These are phyloP conservation scores for Boletales sp. DNA, from an alignment of 768 basidiomycete genomes.

Conservation along the genomic window DNA sequence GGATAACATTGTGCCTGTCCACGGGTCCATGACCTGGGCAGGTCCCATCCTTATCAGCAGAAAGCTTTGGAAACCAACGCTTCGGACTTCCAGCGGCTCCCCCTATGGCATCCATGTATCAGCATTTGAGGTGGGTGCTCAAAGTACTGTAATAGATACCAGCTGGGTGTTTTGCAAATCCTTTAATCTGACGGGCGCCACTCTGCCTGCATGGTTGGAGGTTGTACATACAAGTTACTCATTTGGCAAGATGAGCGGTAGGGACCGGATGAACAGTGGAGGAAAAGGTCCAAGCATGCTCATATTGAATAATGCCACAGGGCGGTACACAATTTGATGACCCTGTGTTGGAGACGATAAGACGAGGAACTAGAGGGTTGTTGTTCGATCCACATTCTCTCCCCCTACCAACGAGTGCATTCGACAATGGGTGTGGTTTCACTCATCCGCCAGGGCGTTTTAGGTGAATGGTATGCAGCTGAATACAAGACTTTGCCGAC, in stretches of 20 bases:
- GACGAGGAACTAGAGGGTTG: not conserved
- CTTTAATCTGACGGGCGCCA: too few relatives aligned
- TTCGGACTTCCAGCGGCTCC: too few relatives aligned
- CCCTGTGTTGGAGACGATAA: constrained; percentile 11
- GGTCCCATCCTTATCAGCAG: too few relatives aligned
- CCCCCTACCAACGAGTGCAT: not conserved
- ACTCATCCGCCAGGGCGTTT: constrained; percentile 14
- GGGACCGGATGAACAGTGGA: too few relatives aligned
- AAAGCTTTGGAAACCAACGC: too few relatives aligned
- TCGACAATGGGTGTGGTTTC: constrained; percentile 13
- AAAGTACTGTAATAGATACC: not conserved
- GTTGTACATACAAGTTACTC: not conserved
- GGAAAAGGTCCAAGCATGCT: not conserved
- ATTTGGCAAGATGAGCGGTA: too few relatives aligned
- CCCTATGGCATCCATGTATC: too few relatives aligned
- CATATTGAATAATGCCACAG: not conserved
- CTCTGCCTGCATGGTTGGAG: not conserved
- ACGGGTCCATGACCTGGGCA: too few relatives aligned
- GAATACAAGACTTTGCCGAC: constrained; percentile 1
- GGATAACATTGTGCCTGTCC: too few relatives aligned
- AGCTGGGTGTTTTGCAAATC: not conserved
- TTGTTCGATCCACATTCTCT: too few relatives aligned
- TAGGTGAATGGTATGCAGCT: constrained; percentile 16
- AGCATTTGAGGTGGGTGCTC: too few relatives aligned
- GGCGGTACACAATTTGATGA: not conserved